A percentile compares a stretch with the other conserved stretches of the same genome.
Conservation (phyloP, 495 filamentous ascomycete species). For the Acidomyces sp. region DNA sequence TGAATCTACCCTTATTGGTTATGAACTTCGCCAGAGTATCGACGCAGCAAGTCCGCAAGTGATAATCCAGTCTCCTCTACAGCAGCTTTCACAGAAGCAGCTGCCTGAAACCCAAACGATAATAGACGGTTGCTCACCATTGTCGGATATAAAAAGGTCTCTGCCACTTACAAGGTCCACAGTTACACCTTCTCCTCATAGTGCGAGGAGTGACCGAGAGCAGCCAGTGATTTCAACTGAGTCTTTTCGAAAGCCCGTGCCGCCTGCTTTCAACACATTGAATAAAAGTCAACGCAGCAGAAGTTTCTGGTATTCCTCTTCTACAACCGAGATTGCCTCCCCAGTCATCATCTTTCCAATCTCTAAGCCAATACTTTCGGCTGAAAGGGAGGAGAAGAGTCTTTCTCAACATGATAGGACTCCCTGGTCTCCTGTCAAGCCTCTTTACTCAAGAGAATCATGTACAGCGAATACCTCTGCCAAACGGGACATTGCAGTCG, state of each 20-base stretch:
- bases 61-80: conserved; percentile 2
- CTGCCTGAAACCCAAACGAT: conserved; percentile 14
- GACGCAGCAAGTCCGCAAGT: background rate
- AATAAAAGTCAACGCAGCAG: background rate
- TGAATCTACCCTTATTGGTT: background rate
- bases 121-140: conserved; percentile 9
- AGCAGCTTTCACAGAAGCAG: conserved; percentile 6
- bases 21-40: background rate
- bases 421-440: background rate
- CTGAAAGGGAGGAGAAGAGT: background rate
- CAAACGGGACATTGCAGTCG: background rate
- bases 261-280: background rate
- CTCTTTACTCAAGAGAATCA: background rate
- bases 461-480: background rate
- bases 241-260: no score
- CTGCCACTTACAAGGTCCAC: background rate
- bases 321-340: no score
- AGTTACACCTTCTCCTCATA: background rate
- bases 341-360: no score
- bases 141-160: conserved; percentile 16
- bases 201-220: background rate
- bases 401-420: background rate
- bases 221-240: background rate
- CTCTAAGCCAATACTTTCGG: background rate
- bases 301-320: background rate